Conservation (phyloP, 208 protist genomes). For the Herpetomonas muscarum region DNA sequence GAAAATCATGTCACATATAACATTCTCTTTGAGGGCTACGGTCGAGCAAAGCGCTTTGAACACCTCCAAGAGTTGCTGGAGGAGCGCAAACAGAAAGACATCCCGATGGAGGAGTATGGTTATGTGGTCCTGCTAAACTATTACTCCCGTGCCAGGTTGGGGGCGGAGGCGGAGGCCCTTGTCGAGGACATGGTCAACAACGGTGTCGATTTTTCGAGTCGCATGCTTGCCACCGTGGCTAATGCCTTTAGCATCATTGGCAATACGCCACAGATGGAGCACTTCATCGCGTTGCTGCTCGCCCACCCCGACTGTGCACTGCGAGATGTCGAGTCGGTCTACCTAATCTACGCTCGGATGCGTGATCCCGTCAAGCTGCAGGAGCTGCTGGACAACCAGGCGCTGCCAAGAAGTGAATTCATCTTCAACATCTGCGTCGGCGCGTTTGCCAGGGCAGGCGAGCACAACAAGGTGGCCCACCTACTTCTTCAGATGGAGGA, state of each 20-base stretch:
- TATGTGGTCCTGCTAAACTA: conserved; percentile 83
- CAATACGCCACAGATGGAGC: conserved; percentile 70
- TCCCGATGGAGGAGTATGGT: conserved; percentile 86
- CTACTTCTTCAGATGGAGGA: conserved; percentile 81
- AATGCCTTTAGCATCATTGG: conserved; percentile 64
- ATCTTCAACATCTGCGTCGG: conserved; percentile 86
- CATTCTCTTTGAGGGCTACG: conserved; percentile 88
- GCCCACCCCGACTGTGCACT: conserved; percentile 65
- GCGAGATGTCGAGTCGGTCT: conserved; percentile 82
- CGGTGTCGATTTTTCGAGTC: conserved; percentile 57
- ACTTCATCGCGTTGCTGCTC: conserved; percentile 72
- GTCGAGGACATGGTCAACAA: conserved; percentile 76
- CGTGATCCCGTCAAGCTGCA: conserved; percentile 81
- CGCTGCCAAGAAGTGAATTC: conserved; percentile 56
- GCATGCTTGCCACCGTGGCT: conserved; percentile 75
- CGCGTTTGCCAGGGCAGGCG: conserved; percentile 80
- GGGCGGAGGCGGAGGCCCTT: conserved; percentile 56
- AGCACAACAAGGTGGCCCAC: conserved; percentile 78
- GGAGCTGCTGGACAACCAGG: conserved; percentile 70
- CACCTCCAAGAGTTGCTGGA: conserved; percentile 74
- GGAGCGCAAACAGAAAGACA: conserved; percentile 63
- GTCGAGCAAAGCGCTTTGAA: conserved; percentile 82
- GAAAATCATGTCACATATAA: conserved; percentile 89
- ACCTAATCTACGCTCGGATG: conserved; percentile 74
- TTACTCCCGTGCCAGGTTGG: conserved; percentile 71